Evolutionary conservation across 495 filamentous ascomycete species (phyloP), one percentile per base, ranked within the genome.

Genomic region (Bathelium albidoporum): DNA sequence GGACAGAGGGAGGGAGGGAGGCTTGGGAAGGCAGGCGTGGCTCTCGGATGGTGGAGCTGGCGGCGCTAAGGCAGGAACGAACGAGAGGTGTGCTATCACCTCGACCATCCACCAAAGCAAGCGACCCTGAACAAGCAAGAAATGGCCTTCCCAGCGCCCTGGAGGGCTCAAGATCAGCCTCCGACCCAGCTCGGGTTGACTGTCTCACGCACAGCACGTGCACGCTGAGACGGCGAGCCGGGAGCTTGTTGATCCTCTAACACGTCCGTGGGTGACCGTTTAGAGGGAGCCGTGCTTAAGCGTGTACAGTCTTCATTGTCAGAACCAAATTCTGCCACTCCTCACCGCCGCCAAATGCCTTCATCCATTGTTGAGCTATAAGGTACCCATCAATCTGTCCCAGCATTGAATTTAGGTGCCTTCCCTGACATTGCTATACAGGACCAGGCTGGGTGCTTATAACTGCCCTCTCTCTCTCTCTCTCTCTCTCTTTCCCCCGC

Each of bases 61-160:
- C 49, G 49, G 49, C 49, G 49, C 49, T 55, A 55, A 55, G 49
- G 49, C 49, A 55, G 49, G 49, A 55, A 55, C 49, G 49, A 55
- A 49, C 20, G 49, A 49, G 24, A 28, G 49, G 22, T 24, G 49
- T 55, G 49, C 49, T 55, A 55, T 28, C 12, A 55, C 49, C n/a
- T n/a, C n/a, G n/a, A n/a, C n/a, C n/a, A n/a, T n/a, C n/a, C n/a
- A n/a, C n/a, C n/a, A n/a, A 20, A 55, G 20, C 49, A 55, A 55
- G 29, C 12, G 22, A 12, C 49, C 24, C 49, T 11, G 49, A 12
- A 55, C 22, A 55, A 55, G 49, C 49, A 55, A 55, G 29, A 39
- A 55, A 26, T 55, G 49, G 11, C 22, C 29, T 29, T 28, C 49
- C 49, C 12, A 26, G 49, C 5, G 49, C 22, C 11, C 22, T 55